These are phyloP conservation scores for Ramalina intermedia DNA, from an alignment of 495 filamentous ascomycete species.

Conservation along the genomic window DNA sequence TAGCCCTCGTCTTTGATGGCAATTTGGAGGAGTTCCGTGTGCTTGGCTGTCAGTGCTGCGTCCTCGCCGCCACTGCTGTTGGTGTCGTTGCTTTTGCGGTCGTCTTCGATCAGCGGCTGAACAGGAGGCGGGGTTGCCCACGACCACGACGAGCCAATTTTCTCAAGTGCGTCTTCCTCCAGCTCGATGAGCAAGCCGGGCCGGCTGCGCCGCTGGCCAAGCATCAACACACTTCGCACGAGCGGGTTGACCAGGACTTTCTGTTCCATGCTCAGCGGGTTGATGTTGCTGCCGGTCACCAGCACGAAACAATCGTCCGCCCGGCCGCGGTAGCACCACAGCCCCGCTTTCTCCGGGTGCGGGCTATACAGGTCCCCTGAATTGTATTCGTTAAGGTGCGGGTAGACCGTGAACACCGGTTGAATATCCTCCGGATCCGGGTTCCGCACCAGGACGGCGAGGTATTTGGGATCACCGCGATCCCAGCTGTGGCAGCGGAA, in stretches of 20 bases:
- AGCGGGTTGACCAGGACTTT: conserved; percentile 14
- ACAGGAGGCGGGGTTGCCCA: too few species aligned
- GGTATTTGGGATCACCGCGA: too few species aligned
- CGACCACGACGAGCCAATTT: too few species aligned
- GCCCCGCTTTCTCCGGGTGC: conserved; percentile 14
- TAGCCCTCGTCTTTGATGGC: too few species aligned
- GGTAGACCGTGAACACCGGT: conserved; percentile 38
- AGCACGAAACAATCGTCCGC: conserved; percentile 29
- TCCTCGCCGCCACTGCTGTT: neutral
- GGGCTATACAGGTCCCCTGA: conserved; percentile 41
- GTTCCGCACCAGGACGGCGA: conserved; percentile 24
- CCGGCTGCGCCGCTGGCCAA: conserved; percentile 22
- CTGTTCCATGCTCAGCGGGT: conserved; percentile 26
- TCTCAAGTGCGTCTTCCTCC: neutral
- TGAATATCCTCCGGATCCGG: conserved; percentile 27
- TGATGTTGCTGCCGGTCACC: conserved; percentile 27
- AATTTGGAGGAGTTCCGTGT: too few species aligned
- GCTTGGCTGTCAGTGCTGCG: neutral
- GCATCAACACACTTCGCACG: conserved; percentile 19
- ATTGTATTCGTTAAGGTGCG: conserved; percentile 34
- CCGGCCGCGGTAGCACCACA: conserved; percentile 21
- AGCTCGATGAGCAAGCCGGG: conserved; percentile 23
- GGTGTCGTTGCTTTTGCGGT: neutral
- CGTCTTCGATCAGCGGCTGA: too few species aligned
- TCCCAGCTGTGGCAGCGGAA: conserved; percentile 1